These are phyloP conservation scores for Elsinoe ampelina DNA, from an alignment of 2,329 filamentous ascomycete genomes.

Conservation along the genomic window DNA sequence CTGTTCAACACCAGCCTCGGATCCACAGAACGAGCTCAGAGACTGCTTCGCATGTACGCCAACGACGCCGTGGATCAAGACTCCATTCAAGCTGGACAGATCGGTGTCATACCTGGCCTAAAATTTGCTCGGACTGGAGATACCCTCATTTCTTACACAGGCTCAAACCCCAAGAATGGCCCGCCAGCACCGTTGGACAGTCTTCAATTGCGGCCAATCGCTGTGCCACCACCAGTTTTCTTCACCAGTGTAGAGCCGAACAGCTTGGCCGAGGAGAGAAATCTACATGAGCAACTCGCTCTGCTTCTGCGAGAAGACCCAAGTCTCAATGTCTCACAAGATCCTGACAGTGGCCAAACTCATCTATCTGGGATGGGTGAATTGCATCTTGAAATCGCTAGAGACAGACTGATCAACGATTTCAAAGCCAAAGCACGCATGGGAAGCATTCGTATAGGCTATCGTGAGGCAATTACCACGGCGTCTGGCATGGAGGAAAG, in stretches of 20 bases:
- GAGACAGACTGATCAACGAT: conserved; percentile 78
- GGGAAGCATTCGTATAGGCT: conserved; percentile 89
- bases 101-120: conserved; percentile 83
- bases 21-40: conserved; percentile 67
- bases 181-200: conserved; percentile 61
- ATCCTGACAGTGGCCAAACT: conserved; percentile 87
- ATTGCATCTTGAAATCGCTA: conserved; percentile 85
- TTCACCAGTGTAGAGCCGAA: conserved; percentile 87
- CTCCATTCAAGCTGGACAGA: conserved; percentile 74
- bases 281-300: conserved; percentile 64
- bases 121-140: conserved; percentile 91
- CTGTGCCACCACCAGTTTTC: conserved; percentile 87
- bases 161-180: conserved; percentile 49
- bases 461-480: conserved; percentile 68
- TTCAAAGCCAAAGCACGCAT: conserved; percentile 79
- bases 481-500: conserved; percentile 49
- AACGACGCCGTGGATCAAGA: conserved; percentile 77
- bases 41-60: conserved; percentile 81
- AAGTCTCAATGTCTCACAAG: conserved; percentile 72
- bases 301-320: conserved; percentile 85
- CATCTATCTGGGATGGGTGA: conserved; percentile 94
- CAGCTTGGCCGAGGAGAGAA: conserved; percentile 68
- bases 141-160: conserved; percentile 68
- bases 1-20: conserved; percentile 84
- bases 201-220: conserved; percentile 76